Conservation (phyloP, 2,329 filamentous ascomycete genomes). For the Cercospora canescens region DNA sequence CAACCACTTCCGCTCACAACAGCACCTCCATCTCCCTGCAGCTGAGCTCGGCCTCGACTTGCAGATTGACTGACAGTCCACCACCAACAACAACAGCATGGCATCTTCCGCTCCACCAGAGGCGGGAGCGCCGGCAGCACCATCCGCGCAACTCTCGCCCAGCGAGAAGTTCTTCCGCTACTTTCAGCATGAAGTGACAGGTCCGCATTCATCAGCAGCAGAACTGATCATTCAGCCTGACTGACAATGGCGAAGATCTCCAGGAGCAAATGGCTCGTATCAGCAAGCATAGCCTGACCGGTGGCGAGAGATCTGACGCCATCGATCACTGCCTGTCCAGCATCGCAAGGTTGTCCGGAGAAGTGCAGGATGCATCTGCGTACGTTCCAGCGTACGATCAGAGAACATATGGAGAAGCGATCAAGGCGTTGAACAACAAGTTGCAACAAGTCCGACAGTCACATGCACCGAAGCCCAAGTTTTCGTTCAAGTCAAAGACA, state of each 20-base stretch:
- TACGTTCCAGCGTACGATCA: slow-evolving; percentile 89
- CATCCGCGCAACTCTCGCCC: slow-evolving; percentile 36
- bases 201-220: slow-evolving; percentile 45
- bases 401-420: slow-evolving; percentile 77
- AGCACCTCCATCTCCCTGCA: not conserved
- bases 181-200: slow-evolving; percentile 73
- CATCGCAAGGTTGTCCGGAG: slow-evolving; percentile 77
- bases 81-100: slow-evolving; percentile 6
- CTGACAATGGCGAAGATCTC: slow-evolving; percentile 57
- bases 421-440: slow-evolving; percentile 79
- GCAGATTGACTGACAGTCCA: not conserved
- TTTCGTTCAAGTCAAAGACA: slow-evolving; percentile 67
- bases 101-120: slow-evolving; percentile 8
- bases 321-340: slow-evolving; percentile 76
- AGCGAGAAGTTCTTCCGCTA: slow-evolving; percentile 84
- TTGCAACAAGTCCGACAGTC: slow-evolving; percentile 68
- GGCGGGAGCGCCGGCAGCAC: not conserved
- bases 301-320: slow-evolving; percentile 76
- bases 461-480: slow-evolving; percentile 74
- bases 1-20: not conserved
- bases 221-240: slow-evolving; percentile 1
- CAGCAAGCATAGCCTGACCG: slow-evolving; percentile 60
- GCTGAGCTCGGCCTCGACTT: not conserved
- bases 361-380: slow-evolving; percentile 79
- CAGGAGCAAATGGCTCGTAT: slow-evolving; percentile 74